Evolutionary conservation across 352 stramenopile species (phyloP).

Genomic region (Pilasporangium apinafurcum): DNA sequence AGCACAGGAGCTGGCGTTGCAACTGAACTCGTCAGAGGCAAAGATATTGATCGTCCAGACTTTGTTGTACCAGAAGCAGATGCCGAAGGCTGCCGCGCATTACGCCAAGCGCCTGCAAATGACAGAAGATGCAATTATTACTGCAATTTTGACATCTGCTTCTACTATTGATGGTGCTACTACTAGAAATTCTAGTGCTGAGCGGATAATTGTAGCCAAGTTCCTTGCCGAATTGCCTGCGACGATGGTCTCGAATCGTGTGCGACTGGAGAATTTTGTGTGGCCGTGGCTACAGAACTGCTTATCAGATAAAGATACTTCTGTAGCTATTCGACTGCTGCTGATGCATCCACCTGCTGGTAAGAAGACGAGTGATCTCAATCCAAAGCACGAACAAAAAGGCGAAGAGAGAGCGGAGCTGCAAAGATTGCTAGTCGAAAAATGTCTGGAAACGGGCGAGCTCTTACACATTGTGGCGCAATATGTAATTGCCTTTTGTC

Average conservation of each 20-base stretch:
- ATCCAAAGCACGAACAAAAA: slow-evolving; percentile 20
- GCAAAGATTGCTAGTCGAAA: slow-evolving; percentile 35
- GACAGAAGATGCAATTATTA: not conserved
- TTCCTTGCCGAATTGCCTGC: slow-evolving; percentile 51
- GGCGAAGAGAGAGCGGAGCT: slow-evolving; percentile 22
- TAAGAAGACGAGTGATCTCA: slow-evolving; percentile 9
- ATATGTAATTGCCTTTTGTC: slow-evolving; percentile 9
- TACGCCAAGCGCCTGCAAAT: slow-evolving; percentile 56
- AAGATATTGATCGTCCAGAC: slow-evolving; percentile 23
- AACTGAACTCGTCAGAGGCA: slow-evolving; percentile 23
- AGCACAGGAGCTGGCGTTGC: slow-evolving; percentile 46
- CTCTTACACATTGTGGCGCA: slow-evolving; percentile 33
- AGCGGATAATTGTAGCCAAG: slow-evolving; percentile 30
- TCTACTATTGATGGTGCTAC: not conserved
- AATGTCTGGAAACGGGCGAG: slow-evolving; percentile 22
- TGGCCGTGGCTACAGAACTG: slow-evolving; percentile 73
- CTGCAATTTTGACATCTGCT: not conserved
- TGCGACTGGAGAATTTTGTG: slow-evolving; percentile 37
- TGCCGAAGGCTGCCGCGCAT: slow-evolving; percentile 49
- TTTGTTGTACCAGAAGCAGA: slow-evolving; percentile 29
- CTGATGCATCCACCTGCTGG: not conserved
- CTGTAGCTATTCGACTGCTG: slow-evolving; percentile 9
- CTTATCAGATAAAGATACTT: too few species aligned
- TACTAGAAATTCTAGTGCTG: not conserved
- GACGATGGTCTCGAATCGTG: slow-evolving; percentile 16